A percentile compares a stretch with the other conserved stretches of the same genome.
These are phyloP conservation scores for Rhodosporidiobolus odoratus DNA, from an alignment of 768 basidiomycete genomes.

Conservation along the genomic window DNA sequence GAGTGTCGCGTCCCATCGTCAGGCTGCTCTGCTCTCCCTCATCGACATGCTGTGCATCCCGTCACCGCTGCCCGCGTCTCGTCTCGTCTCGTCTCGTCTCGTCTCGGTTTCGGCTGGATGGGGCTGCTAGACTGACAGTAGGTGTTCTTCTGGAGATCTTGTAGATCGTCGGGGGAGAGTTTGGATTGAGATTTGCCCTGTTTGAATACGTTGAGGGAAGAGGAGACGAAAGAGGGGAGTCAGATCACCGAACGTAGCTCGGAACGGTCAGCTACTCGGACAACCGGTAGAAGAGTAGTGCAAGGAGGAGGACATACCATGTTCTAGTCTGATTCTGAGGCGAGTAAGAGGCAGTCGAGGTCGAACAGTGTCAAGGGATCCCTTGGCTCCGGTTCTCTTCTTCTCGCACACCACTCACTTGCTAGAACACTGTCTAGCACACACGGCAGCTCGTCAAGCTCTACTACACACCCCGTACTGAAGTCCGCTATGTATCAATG, in stretches of 20 bases:
- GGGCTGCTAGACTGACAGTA: constrained; percentile 63
- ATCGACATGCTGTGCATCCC: not conserved
- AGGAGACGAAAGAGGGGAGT: not conserved
- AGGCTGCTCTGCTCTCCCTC: no score
- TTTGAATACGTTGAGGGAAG: not conserved
- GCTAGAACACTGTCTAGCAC: not conserved
- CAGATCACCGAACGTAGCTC: not conserved
- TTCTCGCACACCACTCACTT: not conserved
- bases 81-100: not conserved
- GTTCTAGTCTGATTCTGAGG: not conserved
- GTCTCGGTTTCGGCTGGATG: not conserved
- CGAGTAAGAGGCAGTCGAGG: not conserved
- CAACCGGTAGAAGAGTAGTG: not conserved
- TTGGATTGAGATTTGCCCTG: constrained; percentile 95
- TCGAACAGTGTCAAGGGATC: not conserved
- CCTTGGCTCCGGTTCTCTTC: not conserved
- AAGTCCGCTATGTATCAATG: constrained; percentile 14
- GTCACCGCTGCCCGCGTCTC: not conserved
- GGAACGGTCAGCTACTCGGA: no score
- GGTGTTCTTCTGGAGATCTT: constrained; percentile 93
- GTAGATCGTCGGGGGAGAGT: constrained; percentile 84
- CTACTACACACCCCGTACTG: not conserved
- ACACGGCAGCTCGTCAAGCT: not conserved
- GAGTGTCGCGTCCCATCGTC: no score
- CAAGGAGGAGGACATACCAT: not conserved